Evolutionary conservation across 2,329 filamentous ascomycete genomes (phyloP), one percentile per base, ranked within the genome.

Genomic region (Colletotrichum lini): DNA sequence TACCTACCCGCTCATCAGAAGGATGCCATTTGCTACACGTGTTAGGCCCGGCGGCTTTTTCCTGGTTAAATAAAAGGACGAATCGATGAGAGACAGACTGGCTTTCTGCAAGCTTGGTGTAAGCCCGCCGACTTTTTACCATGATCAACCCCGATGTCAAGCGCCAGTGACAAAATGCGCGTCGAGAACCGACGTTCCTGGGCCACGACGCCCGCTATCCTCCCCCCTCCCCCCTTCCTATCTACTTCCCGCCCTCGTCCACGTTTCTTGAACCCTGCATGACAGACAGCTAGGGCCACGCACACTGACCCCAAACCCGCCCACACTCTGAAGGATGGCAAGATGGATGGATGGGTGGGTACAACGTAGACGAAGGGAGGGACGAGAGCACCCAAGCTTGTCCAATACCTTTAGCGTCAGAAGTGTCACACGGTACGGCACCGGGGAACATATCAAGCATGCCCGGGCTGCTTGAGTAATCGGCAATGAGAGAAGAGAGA

Each of bases 211-310:
- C 44, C 38, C 26, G 26, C 26, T 26, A 3, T 3, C 23, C 2
- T 3, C 23, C 26, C 23, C 23, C 23, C 23, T 3, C 23, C 26
- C 26, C 26, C 26, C 26, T 26, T 26, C 26, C 26, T 26, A 26
- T 26, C 58, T 40, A 23, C 40, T 18, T 35, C 57, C 50, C 50
- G 35, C 50, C 68, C 30, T 45, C 53, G 30, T 64, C 59, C 54
- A 65, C 56, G 59, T 65, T 65, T 65, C 65, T 61, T 54, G 65
- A 65, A 61, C 70, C 66, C 70, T 72, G 66, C 70, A 65, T 65
- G 26, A 26, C 26, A 26, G 60, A 60, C 49, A 70, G 60, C 66
- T 65, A 56, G 47, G 59, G n/a, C 54, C 65, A 64, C 60, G 45
- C 54, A 54, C 47, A 9, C 26, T 26, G 13, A 59, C 65, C 53